These are phyloP conservation scores for Macaranga tanarius DNA, from an alignment of 441 rosid species.

Conservation along the genomic window DNA sequence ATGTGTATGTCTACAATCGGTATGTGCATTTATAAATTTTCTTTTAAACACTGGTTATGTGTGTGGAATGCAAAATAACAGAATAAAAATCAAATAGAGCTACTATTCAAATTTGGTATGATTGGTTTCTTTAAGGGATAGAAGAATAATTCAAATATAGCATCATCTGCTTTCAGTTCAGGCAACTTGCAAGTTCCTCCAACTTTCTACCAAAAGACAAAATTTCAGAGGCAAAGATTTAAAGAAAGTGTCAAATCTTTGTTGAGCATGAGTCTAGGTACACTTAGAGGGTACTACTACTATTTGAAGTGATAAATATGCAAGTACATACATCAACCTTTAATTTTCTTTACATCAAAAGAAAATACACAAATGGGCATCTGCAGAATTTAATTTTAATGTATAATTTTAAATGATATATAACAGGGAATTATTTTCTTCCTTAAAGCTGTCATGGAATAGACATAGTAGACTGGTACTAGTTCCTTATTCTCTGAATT, in stretches of 20 bases:
- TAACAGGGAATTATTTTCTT: not conserved
- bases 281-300: not conserved
- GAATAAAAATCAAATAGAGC: too few relatives aligned
- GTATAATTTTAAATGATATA: not conserved
- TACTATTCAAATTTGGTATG: too few relatives aligned
- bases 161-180: too few relatives aligned
- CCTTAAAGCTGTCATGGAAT: constrained; percentile 2
- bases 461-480: not conserved
- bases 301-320: not conserved
- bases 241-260: not conserved
- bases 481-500: not conserved
- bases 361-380: not conserved
- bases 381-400: not conserved
- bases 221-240: too few relatives aligned
- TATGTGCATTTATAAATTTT: too few relatives aligned
- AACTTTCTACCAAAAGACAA: too few relatives aligned
- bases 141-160: too few relatives aligned
- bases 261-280: not conserved
- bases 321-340: not conserved
- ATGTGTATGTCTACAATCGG: too few relatives aligned
- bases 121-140: too few relatives aligned
- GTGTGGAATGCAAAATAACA: too few relatives aligned
- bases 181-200: too few relatives aligned
- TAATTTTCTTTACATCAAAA: not conserved
- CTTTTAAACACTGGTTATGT: too few relatives aligned